These are phyloP conservation scores for Sporobolus alterniflorus DNA, from an alignment of 202 grass and related monocot genomes.

Conservation along the genomic window DNA sequence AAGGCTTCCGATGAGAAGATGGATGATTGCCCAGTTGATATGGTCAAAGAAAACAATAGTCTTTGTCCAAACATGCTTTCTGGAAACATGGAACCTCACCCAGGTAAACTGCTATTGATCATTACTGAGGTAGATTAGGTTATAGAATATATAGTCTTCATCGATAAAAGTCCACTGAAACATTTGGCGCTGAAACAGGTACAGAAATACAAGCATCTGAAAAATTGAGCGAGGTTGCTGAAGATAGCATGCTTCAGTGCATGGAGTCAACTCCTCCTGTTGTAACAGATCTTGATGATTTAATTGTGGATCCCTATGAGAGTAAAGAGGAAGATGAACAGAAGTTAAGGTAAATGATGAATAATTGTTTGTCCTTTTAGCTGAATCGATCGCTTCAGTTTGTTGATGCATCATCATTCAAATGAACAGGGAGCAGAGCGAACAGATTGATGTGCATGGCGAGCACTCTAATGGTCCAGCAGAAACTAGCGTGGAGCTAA, in stretches of 20 bases:
- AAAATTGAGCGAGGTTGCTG: slow-evolving; percentile 40
- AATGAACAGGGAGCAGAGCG: slow-evolving; percentile 38
- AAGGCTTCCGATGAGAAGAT: slow-evolving; percentile 28
- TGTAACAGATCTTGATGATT: slow-evolving; percentile 62
- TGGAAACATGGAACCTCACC: slow-evolving; percentile 33
- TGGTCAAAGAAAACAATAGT: slow-evolving; percentile 19
- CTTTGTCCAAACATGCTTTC: slow-evolving; percentile 35
- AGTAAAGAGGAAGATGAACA: slow-evolving; percentile 57
- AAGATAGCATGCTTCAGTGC: slow-evolving; percentile 27
- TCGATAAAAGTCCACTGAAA: slow-evolving; percentile 6
- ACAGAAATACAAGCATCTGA: slow-evolving; percentile 40
- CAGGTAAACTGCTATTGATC: slow-evolving; percentile 45
- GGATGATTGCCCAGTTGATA: slow-evolving; percentile 30
- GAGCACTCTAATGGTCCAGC: slow-evolving; percentile 35
- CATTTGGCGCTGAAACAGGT: slow-evolving; percentile 31
- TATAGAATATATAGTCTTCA: background rate
- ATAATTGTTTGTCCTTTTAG: slow-evolving; percentile 17
- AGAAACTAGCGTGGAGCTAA: slow-evolving; percentile 37
- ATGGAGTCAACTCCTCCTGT: slow-evolving; percentile 36
- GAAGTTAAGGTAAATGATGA: slow-evolving; percentile 46
- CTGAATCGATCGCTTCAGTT: slow-evolving; percentile 14
- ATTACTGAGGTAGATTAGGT: background rate
- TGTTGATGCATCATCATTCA: slow-evolving; percentile 25
- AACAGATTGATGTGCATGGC: slow-evolving; percentile 32
- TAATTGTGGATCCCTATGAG: slow-evolving; percentile 79